Evolutionary conservation across 2,329 filamentous ascomycete species (phyloP), one percentile per base, ranked within the genome.

Genomic region (Fusarium beomiforme): DNA sequence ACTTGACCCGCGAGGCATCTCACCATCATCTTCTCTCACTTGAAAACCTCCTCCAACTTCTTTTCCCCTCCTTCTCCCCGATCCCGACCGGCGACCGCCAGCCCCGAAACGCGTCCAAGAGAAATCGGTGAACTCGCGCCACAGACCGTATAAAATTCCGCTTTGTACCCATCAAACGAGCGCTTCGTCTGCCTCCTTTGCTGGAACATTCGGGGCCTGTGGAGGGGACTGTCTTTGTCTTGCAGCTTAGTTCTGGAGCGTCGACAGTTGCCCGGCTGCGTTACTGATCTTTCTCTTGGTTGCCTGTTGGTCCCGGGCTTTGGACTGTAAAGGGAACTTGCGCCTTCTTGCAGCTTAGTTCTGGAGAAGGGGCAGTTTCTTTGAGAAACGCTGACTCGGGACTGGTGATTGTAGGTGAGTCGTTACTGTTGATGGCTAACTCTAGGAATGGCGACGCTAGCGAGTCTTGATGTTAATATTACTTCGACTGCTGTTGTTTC

Each of bases 341-440:
- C 26, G 24, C 26, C 16, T 16, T 33, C 59, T 62, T 62, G 59
- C 59, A 50, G 59, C 59, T 49, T 51, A 49, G 51, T 55, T 34
- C 59, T 62, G 59, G 53, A 58, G 59, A 49, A n/a, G 26, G 29
- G 5, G 26, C 43, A 21, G 59, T 58, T 36, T 13, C 43, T 43
- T 37, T 33, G 26, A 49, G 59, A 44, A 44, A 58, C 44, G 44
- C 44, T 49, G 44, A 49, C 31, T 49, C 44, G 44, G 14, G 10
- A n/a, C 16, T 49, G 37, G 37, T 39, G n/a, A 17, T 12, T 11
- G 26, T 33, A 49, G 26, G 44, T 49, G 26, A 49, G 26, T 49
- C 3, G 1, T 29, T 7, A 16, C 26, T 49, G 10, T 13, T 47
- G 29, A 29, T 29, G 8, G 58, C 58, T 58, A 54, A 69, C 46